A percentile compares a stretch with the other conserved stretches of the same genome.
phyloP scores from a whole-genome alignment of 805 yeast species.

The Candida alai region DNA sequence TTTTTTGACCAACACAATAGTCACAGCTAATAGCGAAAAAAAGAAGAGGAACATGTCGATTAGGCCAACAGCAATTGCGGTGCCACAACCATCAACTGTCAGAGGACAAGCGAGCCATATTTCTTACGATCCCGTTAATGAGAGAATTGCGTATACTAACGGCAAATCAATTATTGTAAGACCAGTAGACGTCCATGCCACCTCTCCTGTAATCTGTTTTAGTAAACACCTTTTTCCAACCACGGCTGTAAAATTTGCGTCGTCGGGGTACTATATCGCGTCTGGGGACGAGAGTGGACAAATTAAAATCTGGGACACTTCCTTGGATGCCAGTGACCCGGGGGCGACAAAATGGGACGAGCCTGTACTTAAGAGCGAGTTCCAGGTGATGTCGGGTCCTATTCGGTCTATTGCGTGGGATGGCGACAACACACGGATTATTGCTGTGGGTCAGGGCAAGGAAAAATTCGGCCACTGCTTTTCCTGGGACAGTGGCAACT shows the following conservation, averaged over 20 bases:
- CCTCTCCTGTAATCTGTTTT: conserved; percentile 53
- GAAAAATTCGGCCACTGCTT: conserved; percentile 91
- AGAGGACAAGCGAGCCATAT: conserved; percentile 69
- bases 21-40: too few species aligned
- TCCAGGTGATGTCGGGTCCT: conserved; percentile 73
- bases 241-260: conserved; percentile 82
- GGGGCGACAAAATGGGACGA: conserved; percentile 40
- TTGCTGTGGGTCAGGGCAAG: conserved; percentile 93
- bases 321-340: conserved; percentile 24
- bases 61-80: conserved; percentile 36
- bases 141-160: conserved; percentile 73
- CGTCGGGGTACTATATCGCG: conserved; percentile 86
- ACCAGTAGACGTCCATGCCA: conserved; percentile 51
- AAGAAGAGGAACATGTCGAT: conserved; percentile 28
- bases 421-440: conserved; percentile 75
- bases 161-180: conserved; percentile 79
- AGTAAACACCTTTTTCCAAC: conserved; percentile 66
- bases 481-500: conserved; percentile 91
- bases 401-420: conserved; percentile 90
- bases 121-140: conserved; percentile 66
- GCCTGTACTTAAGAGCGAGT: conserved; percentile 71
- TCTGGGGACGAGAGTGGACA: conserved; percentile 91
- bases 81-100: conserved; percentile 78
- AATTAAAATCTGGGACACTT: conserved; percentile 80
- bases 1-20: too few species aligned